phyloP scores from a whole-genome alignment of 2,329 filamentous ascomycete genomes.

The Rhytidhysteron rufulum region DNA sequence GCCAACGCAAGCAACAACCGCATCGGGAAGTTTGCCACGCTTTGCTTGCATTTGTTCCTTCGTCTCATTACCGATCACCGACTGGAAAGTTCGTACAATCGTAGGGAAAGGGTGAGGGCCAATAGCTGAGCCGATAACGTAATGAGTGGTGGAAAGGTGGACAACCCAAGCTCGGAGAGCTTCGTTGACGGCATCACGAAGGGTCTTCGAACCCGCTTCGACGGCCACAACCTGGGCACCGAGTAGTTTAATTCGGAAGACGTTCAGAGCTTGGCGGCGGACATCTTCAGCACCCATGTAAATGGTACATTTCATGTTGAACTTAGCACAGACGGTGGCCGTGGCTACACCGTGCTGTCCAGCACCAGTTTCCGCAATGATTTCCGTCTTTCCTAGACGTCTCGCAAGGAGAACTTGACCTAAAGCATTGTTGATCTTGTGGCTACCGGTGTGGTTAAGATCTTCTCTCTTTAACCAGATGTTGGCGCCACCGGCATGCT shows the following conservation, averaged over 20 bases:
- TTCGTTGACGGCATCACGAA: conserved; percentile 77
- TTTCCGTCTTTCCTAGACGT: conserved; percentile 87
- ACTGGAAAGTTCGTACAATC: conserved; percentile 96
- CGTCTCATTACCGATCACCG: conserved; percentile 91
- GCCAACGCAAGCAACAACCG: conserved; percentile 93
- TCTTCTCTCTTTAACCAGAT: conserved; percentile 99
- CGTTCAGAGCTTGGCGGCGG: conserved; percentile 90
- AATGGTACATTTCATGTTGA: conserved; percentile 95
- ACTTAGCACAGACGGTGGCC: conserved; percentile 95
- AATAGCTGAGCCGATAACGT: conserved; percentile 96
- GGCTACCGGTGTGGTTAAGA: conserved; percentile 93
- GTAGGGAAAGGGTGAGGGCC: conserved; percentile 97
- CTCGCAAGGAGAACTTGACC: conserved; percentile 86
- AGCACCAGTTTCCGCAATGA: conserved; percentile 96
- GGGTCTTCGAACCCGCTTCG: conserved; percentile 73
- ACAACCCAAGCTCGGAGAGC: conserved; percentile 92
- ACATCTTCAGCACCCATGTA: conserved; percentile 99
- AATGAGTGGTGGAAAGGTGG: conserved; percentile 89
- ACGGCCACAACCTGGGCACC: conserved; percentile 91
- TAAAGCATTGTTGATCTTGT: conserved; percentile 99
- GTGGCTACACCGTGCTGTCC: conserved; percentile 98
- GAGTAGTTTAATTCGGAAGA: conserved; percentile 96
- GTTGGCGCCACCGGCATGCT: conserved; percentile 84
- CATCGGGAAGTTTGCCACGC: conserved; percentile 86
- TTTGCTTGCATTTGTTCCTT: conserved; percentile 84